Base-by-base conservation (phyloP, 2,329 filamentous ascomycete genomes). In the Cercospora canescens region DNA sequence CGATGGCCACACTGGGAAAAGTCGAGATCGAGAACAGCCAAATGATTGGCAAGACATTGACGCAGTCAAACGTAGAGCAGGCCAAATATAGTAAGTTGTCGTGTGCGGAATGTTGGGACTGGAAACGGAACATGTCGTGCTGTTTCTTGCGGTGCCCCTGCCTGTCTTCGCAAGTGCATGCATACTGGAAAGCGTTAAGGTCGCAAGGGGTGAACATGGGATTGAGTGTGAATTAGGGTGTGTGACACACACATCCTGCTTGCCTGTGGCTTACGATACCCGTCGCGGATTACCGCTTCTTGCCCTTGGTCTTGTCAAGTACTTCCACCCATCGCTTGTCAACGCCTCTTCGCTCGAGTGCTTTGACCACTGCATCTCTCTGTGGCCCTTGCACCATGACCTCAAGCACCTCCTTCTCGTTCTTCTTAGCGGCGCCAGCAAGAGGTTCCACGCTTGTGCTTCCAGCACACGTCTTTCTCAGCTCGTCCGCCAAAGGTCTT, bases 361-460 rank as follows among this genome's bases (percentile, higher is more conserved):
- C 86, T 71, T 85, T 86, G 55, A 88, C 79, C 18, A 91, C 81
- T 16, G 84, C 85, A 67, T 86, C 85, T 64, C 84, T 85, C 78
- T 91, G 88, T 66, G 88, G 87, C 1, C 89, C 89, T 72, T 91
- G 89, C 3, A 91, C 83, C 78, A 89, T 82, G 21, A 91, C 84
- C 75, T 91, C 89, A 84, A 90, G 85, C 2, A 89, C 80, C 0
- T 87, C 87, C 70, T 84, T 86, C 68, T 87, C 85, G 2, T 85
- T 86, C 70, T 88, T 86, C 8, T 87, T 87, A 67, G 83, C 83
- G 18, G 82, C 84, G 3, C 88, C 88, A 54, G 83, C 82, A 34
- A 88, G 79, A 70, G 87, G 85, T 35, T 86, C 83, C 1, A 90
- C 86, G 66, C 86, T 89, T 12, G 88, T 89, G 64, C 85, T 87